Conservation (phyloP, 2,329 filamentous ascomycete species). For the Botrytis cinerea region DNA sequence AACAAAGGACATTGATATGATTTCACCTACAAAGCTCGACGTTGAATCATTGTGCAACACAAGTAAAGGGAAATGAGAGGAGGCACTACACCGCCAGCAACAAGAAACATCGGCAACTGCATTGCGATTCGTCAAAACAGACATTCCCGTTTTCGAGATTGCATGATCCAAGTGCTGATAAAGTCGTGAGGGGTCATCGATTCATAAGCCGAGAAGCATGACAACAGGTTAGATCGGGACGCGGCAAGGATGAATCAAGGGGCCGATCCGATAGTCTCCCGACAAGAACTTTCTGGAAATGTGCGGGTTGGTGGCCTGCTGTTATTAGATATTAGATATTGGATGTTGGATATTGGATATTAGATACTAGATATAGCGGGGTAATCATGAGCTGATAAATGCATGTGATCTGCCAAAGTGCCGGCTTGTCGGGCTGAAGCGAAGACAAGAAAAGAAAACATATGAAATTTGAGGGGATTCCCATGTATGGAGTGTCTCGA, state of each 20-base stretch:
- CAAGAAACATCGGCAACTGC: background rate
- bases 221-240: background rate
- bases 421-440: background rate
- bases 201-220: background rate
- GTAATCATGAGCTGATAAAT: constrained; percentile 13
- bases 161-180: background rate
- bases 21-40: background rate
- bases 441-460: background rate
- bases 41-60: background rate
- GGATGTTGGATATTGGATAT: background rate
- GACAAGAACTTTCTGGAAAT: background rate
- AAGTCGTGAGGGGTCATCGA: background rate
- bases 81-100: background rate
- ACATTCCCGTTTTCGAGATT: background rate
- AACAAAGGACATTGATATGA: background rate
- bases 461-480: constrained; percentile 11
- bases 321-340: background rate
- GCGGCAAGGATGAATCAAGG: background rate
- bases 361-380: constrained; percentile 3
- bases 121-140: background rate
- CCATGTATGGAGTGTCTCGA: background rate
- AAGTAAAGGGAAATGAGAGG: background rate
- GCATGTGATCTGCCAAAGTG: constrained; percentile 13
- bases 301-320: constrained; percentile 5
- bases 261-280: background rate